Conservation (phyloP, 805 yeast species). For the Spathaspora boniae region DNA sequence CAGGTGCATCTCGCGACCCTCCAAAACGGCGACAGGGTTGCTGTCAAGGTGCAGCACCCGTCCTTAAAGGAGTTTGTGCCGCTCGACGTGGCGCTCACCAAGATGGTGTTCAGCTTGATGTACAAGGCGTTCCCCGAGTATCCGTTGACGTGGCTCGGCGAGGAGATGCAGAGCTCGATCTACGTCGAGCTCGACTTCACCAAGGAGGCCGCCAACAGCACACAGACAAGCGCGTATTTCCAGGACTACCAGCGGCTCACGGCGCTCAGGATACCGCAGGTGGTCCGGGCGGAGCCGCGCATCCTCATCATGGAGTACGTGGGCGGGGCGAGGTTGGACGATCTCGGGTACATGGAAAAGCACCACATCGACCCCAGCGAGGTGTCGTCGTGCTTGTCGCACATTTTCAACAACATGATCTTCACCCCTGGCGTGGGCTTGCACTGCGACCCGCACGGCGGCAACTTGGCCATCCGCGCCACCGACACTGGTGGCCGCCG, state of each 20-base stretch:
- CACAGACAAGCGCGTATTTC: constrained; percentile 67
- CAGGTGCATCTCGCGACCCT: constrained; percentile 85
- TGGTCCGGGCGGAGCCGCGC: constrained; percentile 62
- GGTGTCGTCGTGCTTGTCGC: constrained; percentile 82
- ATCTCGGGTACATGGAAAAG: constrained; percentile 57
- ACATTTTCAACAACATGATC: constrained; percentile 91
- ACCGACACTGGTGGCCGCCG: too few species aligned
- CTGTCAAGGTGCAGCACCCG: constrained; percentile 95
- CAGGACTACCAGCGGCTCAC: constrained; percentile 52
- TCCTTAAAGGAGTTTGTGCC: constrained; percentile 84
- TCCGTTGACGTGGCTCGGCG: constrained; percentile 93
- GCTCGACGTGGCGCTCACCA: constrained; percentile 76
- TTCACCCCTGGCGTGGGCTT: constrained; percentile 88
- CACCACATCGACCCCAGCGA: constrained; percentile 69
- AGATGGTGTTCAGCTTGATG: constrained; percentile 69
- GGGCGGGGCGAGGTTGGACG: constrained; percentile 79
- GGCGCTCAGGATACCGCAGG: constrained; percentile 75
- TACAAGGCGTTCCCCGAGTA: constrained; percentile 86
- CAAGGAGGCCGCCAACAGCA: constrained; percentile 82
- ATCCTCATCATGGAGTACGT: constrained; percentile 86
- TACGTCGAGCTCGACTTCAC: constrained; percentile 87
- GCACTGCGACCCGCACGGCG: constrained; percentile 99
- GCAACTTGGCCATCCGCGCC: constrained; percentile 79
- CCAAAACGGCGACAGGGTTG: constrained; percentile 66
- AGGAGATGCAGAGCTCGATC: constrained; percentile 82